Evolutionary conservation across 1,284 basidiomycete genomes (phyloP).

Genomic region (Singerocomus inundabilis): DNA sequence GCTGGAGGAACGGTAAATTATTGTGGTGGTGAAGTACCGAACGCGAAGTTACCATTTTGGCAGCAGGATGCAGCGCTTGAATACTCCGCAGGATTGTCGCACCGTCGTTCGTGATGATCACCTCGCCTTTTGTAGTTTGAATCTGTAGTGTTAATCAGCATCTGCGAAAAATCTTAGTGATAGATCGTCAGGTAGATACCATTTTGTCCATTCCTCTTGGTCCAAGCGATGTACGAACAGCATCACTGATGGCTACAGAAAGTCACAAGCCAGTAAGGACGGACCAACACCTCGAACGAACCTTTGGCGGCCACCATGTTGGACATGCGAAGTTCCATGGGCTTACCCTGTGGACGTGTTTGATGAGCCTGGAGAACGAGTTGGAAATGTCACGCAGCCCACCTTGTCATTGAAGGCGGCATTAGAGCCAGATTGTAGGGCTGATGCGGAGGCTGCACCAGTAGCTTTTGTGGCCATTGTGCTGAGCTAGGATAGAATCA

Average conservation of each 20-base stretch:
- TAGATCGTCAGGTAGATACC: constrained; percentile 49
- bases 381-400: constrained; percentile 9
- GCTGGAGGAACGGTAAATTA: constrained; percentile 42
- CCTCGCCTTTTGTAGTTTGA: constrained; percentile 95
- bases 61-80: constrained; percentile 96
- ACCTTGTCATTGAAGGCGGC: constrained; percentile 84
- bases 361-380: constrained; percentile 8
- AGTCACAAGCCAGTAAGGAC: constrained; percentile 12
- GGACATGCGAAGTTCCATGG: constrained; percentile 90
- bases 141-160: constrained; percentile 58
- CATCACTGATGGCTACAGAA: constrained; percentile 88
- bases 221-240: constrained; percentile 94
- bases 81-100: constrained; percentile 98
- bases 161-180: constrained; percentile 7
- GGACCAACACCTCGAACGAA: constrained; percentile 33
- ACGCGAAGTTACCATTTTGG: constrained; percentile 78
- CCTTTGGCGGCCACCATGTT: constrained; percentile 98
- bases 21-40: constrained; percentile 5
- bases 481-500: constrained; percentile 12
- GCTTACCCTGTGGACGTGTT: constrained; percentile 69
- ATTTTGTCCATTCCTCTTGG: constrained; percentile 99
- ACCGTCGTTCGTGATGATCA: constrained; percentile 98
- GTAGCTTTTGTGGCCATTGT: constrained; percentile 43
- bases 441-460: constrained; percentile 33
- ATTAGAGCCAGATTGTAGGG: constrained; percentile 53